Evolutionary conservation across 225 moss, liverwort and hornwort genomes (phyloP).

Genomic region (Rhytidiadelphus loreus): DNA sequence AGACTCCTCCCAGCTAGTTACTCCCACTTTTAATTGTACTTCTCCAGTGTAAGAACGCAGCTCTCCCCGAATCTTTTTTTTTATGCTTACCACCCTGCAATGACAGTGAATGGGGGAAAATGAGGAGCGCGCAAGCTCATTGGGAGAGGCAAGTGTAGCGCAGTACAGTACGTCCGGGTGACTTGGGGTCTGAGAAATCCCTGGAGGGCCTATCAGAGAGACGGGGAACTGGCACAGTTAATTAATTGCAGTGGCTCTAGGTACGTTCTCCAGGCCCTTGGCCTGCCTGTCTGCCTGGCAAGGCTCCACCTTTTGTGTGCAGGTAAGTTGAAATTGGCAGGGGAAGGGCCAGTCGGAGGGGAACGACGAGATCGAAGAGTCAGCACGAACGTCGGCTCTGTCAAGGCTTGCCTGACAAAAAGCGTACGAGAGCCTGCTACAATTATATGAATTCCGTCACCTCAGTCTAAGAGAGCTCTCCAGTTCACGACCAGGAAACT

Average conservation of each 20-base stretch:
- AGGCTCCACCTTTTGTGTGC: background rate
- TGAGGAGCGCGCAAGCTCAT: background rate
- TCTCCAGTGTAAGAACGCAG: background rate
- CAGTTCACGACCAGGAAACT: background rate
- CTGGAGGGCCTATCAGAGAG: background rate
- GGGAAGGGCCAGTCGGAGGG: background rate
- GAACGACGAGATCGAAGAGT: background rate
- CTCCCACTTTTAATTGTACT: background rate
- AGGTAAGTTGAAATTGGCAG: background rate
- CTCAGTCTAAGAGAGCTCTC: background rate
- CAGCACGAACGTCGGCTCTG: conserved; percentile 10
- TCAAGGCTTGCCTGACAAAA: conserved; percentile 13
- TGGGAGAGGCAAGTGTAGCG: background rate
- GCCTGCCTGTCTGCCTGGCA: background rate
- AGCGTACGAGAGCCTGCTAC: background rate
- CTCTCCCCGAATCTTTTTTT: background rate
- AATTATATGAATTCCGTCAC: background rate
- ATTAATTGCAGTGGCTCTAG: background rate
- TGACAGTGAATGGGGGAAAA: background rate
- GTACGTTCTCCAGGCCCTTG: background rate
- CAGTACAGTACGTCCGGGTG: background rate
- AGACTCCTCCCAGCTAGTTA: background rate
- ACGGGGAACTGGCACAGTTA: background rate
- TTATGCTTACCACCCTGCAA: background rate
- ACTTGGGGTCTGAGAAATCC: background rate